Percentiles rank a stretch among this genome's conserved stretches.
Evolutionary conservation across 2,329 filamentous ascomycete species (phyloP).

Genomic region (Pseudogymnoascus sp.): DNA sequence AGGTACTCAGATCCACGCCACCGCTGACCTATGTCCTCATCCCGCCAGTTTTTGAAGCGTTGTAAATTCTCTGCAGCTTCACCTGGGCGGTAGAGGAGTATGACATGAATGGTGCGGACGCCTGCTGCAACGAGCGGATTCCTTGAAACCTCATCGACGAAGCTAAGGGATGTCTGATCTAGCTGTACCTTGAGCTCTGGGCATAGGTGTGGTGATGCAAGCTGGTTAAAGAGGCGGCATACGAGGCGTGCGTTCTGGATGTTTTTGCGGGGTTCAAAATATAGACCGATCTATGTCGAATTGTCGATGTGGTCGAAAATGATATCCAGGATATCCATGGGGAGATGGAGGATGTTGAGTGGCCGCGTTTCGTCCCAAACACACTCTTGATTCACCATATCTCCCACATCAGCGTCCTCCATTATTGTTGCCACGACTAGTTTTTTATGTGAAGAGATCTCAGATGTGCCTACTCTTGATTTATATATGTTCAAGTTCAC

Average conservation of each 20-base stretch:
- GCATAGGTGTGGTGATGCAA: conserved; percentile 1
- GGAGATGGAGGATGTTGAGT: background rate
- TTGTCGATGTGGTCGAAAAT: background rate
- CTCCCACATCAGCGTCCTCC: background rate
- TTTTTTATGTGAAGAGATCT: background rate
- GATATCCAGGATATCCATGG: background rate
- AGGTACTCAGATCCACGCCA: too few species aligned
- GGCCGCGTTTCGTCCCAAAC: background rate
- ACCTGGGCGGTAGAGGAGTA: background rate
- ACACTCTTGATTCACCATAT: background rate
- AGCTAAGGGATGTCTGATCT: background rate
- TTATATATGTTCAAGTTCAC: background rate
- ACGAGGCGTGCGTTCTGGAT: background rate
- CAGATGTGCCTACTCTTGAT: background rate
- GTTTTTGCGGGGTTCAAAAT: too few species aligned
- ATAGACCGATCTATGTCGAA: too few species aligned
- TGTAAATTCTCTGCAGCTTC: background rate
- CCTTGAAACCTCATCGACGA: background rate
- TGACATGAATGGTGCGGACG: background rate
- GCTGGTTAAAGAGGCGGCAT: background rate
- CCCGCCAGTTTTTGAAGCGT: background rate
- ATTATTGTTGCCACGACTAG: background rate
- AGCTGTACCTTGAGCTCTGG: background rate
- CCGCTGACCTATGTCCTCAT: background rate
- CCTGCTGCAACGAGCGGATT: background rate